These are phyloP conservation scores for Ananas comosus DNA, from an alignment of 176 grass and related monocot genomes.

Conservation along the genomic window DNA sequence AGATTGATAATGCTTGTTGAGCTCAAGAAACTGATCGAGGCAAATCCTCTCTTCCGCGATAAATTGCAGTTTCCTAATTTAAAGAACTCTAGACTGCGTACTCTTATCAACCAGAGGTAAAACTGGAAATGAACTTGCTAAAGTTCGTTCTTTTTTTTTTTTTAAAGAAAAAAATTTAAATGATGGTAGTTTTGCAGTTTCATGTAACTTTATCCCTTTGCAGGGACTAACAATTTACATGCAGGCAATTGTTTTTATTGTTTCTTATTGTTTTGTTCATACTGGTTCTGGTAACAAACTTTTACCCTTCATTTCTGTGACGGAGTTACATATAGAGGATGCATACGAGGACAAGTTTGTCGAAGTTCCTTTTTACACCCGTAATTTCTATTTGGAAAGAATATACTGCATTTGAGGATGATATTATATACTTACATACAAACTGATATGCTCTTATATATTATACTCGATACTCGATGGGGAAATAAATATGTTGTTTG, in stretches of 20 bases:
- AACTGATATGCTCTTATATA: not conserved
- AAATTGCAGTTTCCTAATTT: conserved; percentile 96
- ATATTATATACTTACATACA: not conserved
- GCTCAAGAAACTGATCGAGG: conserved; percentile 94
- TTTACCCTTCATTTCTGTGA: too few relatives aligned
- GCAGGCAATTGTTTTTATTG: too few relatives aligned
- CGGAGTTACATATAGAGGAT: too few relatives aligned
- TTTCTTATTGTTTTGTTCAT: too few relatives aligned
- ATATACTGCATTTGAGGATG: not conserved
- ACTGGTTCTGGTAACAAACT: too few relatives aligned
- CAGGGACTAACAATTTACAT: too few relatives aligned
- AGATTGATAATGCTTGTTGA: conserved; percentile 96
- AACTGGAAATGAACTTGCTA: not conserved
- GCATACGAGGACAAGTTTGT: too few relatives aligned
- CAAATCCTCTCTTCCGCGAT: conserved; percentile 92
- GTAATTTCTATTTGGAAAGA: not conserved
- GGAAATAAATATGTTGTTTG: not conserved
- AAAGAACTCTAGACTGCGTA: conserved; percentile 90
- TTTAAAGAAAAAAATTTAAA: not conserved
- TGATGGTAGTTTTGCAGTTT: not conserved
- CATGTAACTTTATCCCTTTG: not conserved
- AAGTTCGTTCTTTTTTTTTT: not conserved
- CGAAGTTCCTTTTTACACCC: not conserved
- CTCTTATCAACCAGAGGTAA: conserved; percentile 97
- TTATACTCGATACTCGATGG: not conserved